Conservation (phyloP, 306 rosid genomes). For the Ormosia emarginata region DNA sequence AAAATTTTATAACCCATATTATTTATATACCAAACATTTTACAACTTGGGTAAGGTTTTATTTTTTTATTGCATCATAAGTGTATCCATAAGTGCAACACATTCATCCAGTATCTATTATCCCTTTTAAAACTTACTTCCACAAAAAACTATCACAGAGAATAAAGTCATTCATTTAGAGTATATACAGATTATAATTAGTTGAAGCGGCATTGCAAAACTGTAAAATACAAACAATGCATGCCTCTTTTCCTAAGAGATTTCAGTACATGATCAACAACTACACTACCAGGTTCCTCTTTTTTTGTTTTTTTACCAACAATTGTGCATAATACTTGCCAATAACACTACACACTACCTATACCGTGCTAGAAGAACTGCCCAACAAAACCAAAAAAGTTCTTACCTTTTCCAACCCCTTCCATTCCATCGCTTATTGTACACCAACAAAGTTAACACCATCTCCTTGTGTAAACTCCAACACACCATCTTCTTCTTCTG, state of each 20-base stretch:
- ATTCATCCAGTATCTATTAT: too few relatives aligned
- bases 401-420: background rate
- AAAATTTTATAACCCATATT: too few relatives aligned
- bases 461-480: constrained; percentile 18
- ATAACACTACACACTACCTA: background rate
- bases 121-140: too few relatives aligned
- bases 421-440: background rate
- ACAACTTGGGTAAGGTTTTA: too few relatives aligned
- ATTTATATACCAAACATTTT: too few relatives aligned
- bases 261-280: background rate
- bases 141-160: too few relatives aligned
- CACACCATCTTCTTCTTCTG: background rate
- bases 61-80: too few relatives aligned
- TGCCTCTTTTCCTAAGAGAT: background rate
- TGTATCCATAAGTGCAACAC: too few relatives aligned
- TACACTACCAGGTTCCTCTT: background rate
- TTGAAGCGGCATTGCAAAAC: too few relatives aligned
- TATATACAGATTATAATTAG: too few relatives aligned
- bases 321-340: background rate
- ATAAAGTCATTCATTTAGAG: too few relatives aligned
- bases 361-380: background rate
- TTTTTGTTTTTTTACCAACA: background rate
- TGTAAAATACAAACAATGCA: too few relatives aligned
- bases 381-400: background rate
- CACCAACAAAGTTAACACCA: constrained; percentile 24